Percentiles rank a stretch among this genome's conserved stretches.
Evolutionary conservation across 1,284 basidiomycete genomes (phyloP).

Genomic region (Porodaedalea pini): DNA sequence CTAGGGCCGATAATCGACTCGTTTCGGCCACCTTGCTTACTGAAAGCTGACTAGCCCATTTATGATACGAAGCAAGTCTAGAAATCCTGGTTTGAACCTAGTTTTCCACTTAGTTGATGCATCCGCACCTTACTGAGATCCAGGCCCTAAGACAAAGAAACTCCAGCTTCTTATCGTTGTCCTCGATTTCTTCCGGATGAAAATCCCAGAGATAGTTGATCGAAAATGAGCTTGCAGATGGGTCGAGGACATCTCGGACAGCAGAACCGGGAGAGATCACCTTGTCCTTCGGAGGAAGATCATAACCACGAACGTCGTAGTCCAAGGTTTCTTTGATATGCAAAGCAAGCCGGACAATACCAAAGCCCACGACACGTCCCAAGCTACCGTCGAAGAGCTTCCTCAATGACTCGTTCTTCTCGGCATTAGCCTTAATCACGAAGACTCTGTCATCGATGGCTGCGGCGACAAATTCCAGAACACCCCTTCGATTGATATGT

Average conservation of each 20-base stretch:
- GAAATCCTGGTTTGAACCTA: neutral
- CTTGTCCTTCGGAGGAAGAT: constrained; percentile 29
- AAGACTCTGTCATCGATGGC: neutral
- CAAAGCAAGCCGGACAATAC: constrained; percentile 30
- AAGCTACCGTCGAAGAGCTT: neutral
- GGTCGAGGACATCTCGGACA: constrained; percentile 22
- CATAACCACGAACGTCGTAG: constrained; percentile 29
- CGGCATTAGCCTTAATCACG: neutral
- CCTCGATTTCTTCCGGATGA: constrained; percentile 11
- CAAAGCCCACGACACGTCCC: constrained; percentile 31
- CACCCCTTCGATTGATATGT: neutral
- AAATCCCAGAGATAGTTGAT: constrained; percentile 32
- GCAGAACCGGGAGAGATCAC: constrained; percentile 29
- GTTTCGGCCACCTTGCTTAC: neutral
- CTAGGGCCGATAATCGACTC: neutral
- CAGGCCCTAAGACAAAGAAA: constrained; percentile 33
- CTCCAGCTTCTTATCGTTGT: constrained; percentile 24
- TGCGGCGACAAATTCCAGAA: constrained; percentile 1
- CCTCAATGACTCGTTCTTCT: neutral
- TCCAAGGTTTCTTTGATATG: constrained; percentile 27
- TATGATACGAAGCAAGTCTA: neutral
- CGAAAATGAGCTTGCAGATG: constrained; percentile 19
- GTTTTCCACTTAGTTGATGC: neutral
- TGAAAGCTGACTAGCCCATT: neutral
- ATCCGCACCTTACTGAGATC: constrained; percentile 34